These are phyloP conservation scores for Priceomyces melissophilus DNA, from an alignment of 805 yeast genomes.

Conservation along the genomic window DNA sequence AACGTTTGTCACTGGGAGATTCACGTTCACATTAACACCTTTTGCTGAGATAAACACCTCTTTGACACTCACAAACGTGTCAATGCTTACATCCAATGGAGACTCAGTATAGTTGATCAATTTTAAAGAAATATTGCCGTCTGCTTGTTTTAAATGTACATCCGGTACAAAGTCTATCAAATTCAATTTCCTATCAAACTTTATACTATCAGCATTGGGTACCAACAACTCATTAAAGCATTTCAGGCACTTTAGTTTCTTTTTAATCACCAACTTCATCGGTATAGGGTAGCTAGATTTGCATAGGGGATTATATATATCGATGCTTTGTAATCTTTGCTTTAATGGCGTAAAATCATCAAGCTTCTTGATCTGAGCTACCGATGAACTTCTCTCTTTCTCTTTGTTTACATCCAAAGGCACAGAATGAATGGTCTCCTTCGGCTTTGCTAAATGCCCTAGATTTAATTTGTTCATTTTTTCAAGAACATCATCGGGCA, in stretches of 20 bases:
- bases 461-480: slow-evolving; percentile 5
- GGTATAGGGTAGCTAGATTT: slow-evolving; percentile 19
- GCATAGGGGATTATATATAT: neutral
- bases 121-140: slow-evolving; percentile 3
- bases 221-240: slow-evolving; percentile 25
- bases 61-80: too few relatives aligned
- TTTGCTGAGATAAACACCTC: too few relatives aligned
- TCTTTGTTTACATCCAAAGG: slow-evolving; percentile 6
- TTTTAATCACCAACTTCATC: slow-evolving; percentile 21
- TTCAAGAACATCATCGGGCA: slow-evolving; percentile 6
- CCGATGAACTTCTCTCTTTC: slow-evolving; percentile 4
- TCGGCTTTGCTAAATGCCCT: slow-evolving; percentile 1
- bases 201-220: slow-evolving; percentile 29
- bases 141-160: slow-evolving; percentile 17
- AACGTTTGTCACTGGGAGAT: too few relatives aligned
- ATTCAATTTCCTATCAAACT: slow-evolving; percentile 26
- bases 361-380: neutral
- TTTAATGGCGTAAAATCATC: slow-evolving; percentile 1
- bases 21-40: too few relatives aligned
- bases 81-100: too few relatives aligned
- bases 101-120: too few relatives aligned
- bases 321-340: slow-evolving; percentile 3
- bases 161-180: slow-evolving; percentile 35
- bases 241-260: slow-evolving; percentile 22
- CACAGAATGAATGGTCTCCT: neutral